Percentiles rank a stretch among this genome's conserved stretches.
These are phyloP conservation scores for Brassica cretica DNA, from an alignment of 345 rosid genomes.

Conservation along the genomic window DNA sequence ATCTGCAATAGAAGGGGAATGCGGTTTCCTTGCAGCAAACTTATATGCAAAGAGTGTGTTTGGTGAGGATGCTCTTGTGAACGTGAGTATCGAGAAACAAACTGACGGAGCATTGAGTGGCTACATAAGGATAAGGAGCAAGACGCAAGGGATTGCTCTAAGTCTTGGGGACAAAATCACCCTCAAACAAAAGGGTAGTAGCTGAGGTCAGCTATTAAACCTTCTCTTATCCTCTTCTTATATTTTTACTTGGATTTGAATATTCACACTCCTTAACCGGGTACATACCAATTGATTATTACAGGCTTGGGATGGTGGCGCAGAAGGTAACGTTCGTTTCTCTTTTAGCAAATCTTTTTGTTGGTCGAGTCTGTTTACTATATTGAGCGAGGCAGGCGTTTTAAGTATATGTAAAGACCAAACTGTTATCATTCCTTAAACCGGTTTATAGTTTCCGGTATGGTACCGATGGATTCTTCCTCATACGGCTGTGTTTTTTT, in stretches of 20 bases:
- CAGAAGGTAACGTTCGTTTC: slow-evolving; percentile 20
- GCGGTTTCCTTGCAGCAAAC: slow-evolving; percentile 89
- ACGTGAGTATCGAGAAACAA: slow-evolving; percentile 77
- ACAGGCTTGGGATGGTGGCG: slow-evolving; percentile 9
- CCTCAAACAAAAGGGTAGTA: slow-evolving; percentile 44
- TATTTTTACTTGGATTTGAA: neutral
- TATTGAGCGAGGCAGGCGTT: slow-evolving; percentile 10
- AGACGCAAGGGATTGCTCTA: slow-evolving; percentile 91
- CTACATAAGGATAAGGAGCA: slow-evolving; percentile 86
- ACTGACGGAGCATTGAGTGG: slow-evolving; percentile 71
- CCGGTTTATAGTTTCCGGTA: slow-evolving; percentile 31
- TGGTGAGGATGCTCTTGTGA: slow-evolving; percentile 85
- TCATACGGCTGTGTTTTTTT: neutral
- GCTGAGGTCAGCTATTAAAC: slow-evolving; percentile 27
- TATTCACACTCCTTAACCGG: slow-evolving; percentile 1
- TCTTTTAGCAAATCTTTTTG: slow-evolving; percentile 19
- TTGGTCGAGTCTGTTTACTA: slow-evolving; percentile 18
- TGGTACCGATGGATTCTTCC: slow-evolving; percentile 26
- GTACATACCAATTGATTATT: neutral
- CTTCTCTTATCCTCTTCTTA: neutral
- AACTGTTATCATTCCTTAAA: slow-evolving; percentile 7
- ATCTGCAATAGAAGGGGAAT: slow-evolving; percentile 78
- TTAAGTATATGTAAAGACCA: slow-evolving; percentile 30
- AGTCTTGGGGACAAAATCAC: slow-evolving; percentile 46
- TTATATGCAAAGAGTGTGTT: slow-evolving; percentile 89